Base-by-base conservation (phyloP, 2,329 filamentous ascomycete genomes). In the Amphichorda felina region DNA sequence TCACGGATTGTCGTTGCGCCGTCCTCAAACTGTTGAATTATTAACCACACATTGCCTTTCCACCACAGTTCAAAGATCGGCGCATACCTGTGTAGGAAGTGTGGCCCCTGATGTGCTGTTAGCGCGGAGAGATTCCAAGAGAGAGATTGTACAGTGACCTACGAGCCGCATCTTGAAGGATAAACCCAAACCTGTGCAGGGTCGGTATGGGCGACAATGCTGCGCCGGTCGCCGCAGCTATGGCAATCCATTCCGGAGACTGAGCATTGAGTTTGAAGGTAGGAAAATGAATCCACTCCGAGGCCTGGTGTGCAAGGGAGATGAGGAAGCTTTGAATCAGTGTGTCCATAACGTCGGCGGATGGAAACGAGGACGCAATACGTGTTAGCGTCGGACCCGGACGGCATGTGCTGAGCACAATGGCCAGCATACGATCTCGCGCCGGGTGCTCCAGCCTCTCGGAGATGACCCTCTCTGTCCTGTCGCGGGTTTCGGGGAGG, bases 371-470 rank as follows among this genome's bases (percentile, higher is more conserved):
- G 2, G 64, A 69, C 14, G 68, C 72, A 15, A 74, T 70, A 34
- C 61, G 67, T 40, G 49, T 66, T 54, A 54, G 67, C 56, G 53
- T 68, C 45, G 57, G 56, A 42, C 61, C 60, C 27, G 60, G 60
- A 32, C 67, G 69, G 44, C 70, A 78, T 4, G 69, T 74, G 34
- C 66, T 64, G 25, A 84, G 56, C 2, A 83, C 70, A 39, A 82
- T 65, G 9, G 70, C 75, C 37, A 85, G 58, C 2, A 82, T 66
- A 32, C 66, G 68, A 50, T 85, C 80, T 4, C 76, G 67, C 15
- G 60, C 64, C 5, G 64, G 55, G 17, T 56, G 49, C 19, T 66
- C 60, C 14, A 73, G 44, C 30, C 55, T 64, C 29, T 69, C 64
- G 3, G 53, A 47, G 28, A 66, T 46, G 10, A 66, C 55, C 32